Evolutionary conservation across 768 basidiomycete genomes (phyloP), one percentile per base, ranked within the genome.

Genomic region (Tricholoma furcatifolium): DNA sequence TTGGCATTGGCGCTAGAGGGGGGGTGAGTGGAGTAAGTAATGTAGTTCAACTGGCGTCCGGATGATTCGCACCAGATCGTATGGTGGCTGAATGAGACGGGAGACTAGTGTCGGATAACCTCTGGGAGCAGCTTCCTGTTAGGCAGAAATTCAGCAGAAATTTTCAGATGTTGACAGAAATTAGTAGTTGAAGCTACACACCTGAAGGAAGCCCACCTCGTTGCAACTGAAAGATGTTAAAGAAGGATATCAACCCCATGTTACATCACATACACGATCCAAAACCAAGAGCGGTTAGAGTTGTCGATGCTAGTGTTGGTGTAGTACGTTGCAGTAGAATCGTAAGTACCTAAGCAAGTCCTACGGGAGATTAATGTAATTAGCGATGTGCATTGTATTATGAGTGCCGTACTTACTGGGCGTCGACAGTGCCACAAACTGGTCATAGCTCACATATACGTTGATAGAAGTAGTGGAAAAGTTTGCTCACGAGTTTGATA

Each of bases 131-230:
- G 73, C 73, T 47, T 79, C 78, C 74, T 78, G 51, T 38, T 34
- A 27, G 18, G 31, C 21, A 23, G 40, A 3, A 38, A n/a, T 14
- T 50, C 21, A 2, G 46, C 14, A 14, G 58, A 15, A 9, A 35
- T 18, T 23, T 32, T 38, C 35, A 35, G 4, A 27, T 2, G 12
- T 17, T 18, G 32, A 46, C 1, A 18, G 35, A 31, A 15, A 20
- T 18, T 20, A 35, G 32, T 21, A 9, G 6, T 6, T 4, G 11
- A 38, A 27, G 27, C 27, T 14, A 18, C 64, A 32, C 31, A 75
- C 74, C 69, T 81, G 79, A 17, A 79, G 66, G 58, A 67, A 87
- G 30, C 88, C 88, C 1, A 89, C 75, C 68, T 89, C 78, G 59
- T 85, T 87, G 61, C 88, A 89, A 4, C 84, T 86, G 30, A 9